A percentile compares a stretch with the other conserved stretches of the same genome.
phyloP scores from a whole-genome alignment of 2,329 filamentous ascomycete genomes.

The Paecilomyces niveus region DNA sequence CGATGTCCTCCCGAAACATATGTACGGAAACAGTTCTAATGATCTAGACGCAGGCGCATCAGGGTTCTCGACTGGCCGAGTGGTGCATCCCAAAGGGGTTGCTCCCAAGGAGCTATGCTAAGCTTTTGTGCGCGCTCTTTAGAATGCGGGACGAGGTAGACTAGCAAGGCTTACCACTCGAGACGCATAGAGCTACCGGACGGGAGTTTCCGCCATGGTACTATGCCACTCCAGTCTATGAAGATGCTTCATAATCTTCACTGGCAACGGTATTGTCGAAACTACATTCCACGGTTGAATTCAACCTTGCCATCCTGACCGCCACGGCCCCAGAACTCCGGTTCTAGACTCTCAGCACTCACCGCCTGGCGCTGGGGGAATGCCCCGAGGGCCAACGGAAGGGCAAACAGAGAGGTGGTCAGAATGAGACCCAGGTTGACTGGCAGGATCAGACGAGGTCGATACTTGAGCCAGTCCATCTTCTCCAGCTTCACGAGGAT shows the following conservation, averaged over 20 bases:
- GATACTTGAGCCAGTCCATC: constrained; percentile 69
- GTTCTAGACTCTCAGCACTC: constrained; percentile 66
- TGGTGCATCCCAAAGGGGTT: too few species aligned
- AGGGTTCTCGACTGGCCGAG: too few species aligned
- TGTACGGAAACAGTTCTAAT: neutral
- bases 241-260: neutral
- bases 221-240: too few species aligned
- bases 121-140: too few species aligned
- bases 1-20: neutral
- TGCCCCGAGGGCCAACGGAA: constrained; percentile 81
- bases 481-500: constrained; percentile 78
- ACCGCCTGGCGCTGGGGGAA: constrained; percentile 90
- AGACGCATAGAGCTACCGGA: too few species aligned
- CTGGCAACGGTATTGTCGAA: neutral
- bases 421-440: constrained; percentile 85
- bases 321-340: constrained; percentile 76
- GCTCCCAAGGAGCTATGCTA: too few species aligned
- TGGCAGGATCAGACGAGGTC: constrained; percentile 70
- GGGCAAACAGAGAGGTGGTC: constrained; percentile 75
- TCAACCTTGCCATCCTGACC: constrained; percentile 79
- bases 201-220: too few species aligned
- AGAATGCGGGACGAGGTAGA: too few species aligned
- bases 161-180: too few species aligned
- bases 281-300: constrained; percentile 88
- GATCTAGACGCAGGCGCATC: too few species aligned